phyloP scores from a whole-genome alignment of 1,284 basidiomycete genomes.

The Cerioporus squamosus region DNA sequence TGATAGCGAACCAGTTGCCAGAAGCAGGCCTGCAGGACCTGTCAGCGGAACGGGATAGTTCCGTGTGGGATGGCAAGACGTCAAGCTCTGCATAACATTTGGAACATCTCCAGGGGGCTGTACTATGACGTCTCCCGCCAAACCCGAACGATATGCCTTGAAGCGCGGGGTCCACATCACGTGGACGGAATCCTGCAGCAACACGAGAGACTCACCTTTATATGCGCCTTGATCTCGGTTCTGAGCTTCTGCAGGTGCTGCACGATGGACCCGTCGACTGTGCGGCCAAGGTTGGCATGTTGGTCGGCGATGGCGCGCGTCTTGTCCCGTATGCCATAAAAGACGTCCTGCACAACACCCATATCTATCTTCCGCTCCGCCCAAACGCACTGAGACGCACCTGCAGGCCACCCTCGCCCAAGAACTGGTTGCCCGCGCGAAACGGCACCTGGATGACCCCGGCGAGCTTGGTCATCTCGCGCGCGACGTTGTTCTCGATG shows the following conservation, averaged over 20 bases:
- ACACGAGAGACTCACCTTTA: constrained; percentile 62
- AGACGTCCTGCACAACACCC: constrained; percentile 74
- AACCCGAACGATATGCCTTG: no score
- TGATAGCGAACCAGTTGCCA: no score
- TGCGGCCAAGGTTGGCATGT: constrained; percentile 95
- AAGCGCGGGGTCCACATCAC: no score
- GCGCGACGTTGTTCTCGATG: constrained; percentile 94
- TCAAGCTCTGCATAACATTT: no score
- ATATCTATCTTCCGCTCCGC: no score
- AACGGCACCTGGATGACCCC: constrained; percentile 99
- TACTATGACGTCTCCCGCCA: no score
- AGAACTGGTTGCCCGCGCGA: constrained; percentile 92
- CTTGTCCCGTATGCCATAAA: constrained; percentile 93
- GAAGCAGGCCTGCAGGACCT: no score
- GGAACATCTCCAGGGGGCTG: no score
- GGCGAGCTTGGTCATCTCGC: constrained; percentile 94
- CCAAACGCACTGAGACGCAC: constrained; percentile 21
- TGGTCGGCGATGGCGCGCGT: constrained; percentile 95
- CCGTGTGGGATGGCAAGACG: no score
- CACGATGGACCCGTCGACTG: constrained; percentile 96
- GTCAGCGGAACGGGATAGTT: no score
- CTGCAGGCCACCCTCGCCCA: constrained; percentile 87
- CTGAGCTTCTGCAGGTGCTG: constrained; percentile 96
- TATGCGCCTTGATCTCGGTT: constrained; percentile 96
- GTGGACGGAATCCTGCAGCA: neutral